Evolutionary conservation across 2,329 filamentous ascomycete species (phyloP), one percentile per base, ranked within the genome.

Genomic region (Aspergillus tanneri): DNA sequence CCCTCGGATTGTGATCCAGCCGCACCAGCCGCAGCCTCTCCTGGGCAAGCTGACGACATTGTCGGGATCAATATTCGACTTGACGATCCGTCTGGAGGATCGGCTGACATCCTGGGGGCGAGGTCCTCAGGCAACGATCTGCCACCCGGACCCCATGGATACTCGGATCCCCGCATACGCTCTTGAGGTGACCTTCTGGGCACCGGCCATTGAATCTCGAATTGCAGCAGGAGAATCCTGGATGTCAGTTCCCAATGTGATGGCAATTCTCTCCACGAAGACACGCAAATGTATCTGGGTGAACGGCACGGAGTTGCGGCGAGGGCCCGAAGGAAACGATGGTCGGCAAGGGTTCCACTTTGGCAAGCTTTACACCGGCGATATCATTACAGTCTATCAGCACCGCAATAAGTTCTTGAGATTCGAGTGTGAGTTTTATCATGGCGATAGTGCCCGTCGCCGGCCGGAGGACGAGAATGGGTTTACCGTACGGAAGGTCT

Each of bases 41-140:
- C 76, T 90, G 2, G 90, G 87, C 6, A 80, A 82, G 46, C 72
- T 96, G 11, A 79, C 81, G 11, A 85, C 85, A 0, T 77, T 84
- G 0, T 60, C 78, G 0, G 82, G 82, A 11, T 96, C 90, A 0
- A 74, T 87, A 5, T 72, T 78, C 1, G 78, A 77, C 18, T 77
- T 88, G 19, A 80, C 78, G 0, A 75, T 95, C 24, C 78, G 79
- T 25, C 73, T 96, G 11, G 82, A 82, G 9, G 78, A 82, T 32
- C 82, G 83, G 3, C 71, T 88, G 56, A 83, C 85, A 0, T 86
- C 85, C 0, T 97, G 90, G 84, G 92, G 92, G 23, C 83, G 92
- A 21, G 81, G 81, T 0, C 73, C 71, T 1, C 75, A 78, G 16
- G 91, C 90, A 59, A 92, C 86, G 0, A 70, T 84, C 23, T 74